These are phyloP conservation scores for Ceratocystis huliohia DNA, from an alignment of 2,329 filamentous ascomycete genomes.

Conservation along the genomic window DNA sequence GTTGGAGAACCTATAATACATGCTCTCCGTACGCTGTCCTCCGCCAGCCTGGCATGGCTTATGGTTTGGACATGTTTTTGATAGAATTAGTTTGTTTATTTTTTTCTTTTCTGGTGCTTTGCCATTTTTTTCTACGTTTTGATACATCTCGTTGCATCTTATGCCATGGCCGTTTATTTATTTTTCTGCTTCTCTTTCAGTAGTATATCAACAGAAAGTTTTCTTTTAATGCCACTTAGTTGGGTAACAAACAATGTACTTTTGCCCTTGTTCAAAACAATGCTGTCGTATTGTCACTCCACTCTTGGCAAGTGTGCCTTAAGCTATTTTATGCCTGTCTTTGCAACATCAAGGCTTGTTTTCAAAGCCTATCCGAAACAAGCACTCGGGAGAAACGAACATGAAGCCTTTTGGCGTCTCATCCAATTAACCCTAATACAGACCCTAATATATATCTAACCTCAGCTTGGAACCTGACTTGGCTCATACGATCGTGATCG, in stretches of 20 bases:
- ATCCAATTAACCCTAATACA: too few relatives aligned
- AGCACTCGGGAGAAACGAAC: too few relatives aligned
- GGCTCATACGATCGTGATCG: background rate
- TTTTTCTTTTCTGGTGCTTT: background rate
- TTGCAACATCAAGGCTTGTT: too few relatives aligned
- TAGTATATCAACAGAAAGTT: background rate
- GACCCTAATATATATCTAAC: background rate
- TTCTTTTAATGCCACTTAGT: background rate
- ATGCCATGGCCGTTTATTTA: background rate
- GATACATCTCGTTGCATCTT: background rate
- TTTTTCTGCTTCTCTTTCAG: slow-evolving; percentile 6
- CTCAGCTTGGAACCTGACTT: background rate
- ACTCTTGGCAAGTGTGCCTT: too few relatives aligned
- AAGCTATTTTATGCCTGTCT: too few relatives aligned
- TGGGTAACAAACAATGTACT: background rate
- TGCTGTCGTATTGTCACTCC: too few relatives aligned
- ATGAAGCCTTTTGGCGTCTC: too few relatives aligned
- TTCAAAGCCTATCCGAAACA: too few relatives aligned
- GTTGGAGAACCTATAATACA: background rate
- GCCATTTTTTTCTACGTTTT: background rate
- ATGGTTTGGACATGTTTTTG: background rate
- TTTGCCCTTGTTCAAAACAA: too few relatives aligned
- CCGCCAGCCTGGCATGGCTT: background rate
- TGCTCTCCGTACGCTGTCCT: background rate
- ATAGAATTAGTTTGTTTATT: background rate